Percentiles rank a stretch among this genome's conserved stretches.
Conservation (phyloP, 331 rosid species). For the Quercus lobata region DNA sequence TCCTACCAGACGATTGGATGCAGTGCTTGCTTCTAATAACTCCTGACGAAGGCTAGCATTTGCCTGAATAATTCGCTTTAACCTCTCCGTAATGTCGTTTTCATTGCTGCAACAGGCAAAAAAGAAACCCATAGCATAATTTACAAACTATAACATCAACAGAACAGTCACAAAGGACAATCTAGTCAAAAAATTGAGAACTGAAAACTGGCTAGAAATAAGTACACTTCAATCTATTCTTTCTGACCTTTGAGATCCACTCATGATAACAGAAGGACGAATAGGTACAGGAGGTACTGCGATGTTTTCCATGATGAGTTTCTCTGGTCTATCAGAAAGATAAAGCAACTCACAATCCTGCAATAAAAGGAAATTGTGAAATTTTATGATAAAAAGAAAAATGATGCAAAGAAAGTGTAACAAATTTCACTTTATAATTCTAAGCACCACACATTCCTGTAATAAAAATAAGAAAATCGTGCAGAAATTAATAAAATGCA, state of each 20-base stretch:
- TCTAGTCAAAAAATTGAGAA: not conserved
- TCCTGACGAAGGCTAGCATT: slow-evolving; percentile 58
- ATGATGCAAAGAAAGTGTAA: slow-evolving; percentile 5
- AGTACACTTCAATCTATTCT: not conserved
- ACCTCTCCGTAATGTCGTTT: slow-evolving; percentile 87
- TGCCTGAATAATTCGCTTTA: slow-evolving; percentile 58
- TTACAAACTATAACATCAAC: not conserved
- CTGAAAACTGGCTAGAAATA: not conserved
- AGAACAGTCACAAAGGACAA: not conserved
- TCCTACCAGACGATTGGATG: slow-evolving; percentile 55
- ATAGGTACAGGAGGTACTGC: slow-evolving; percentile 85
- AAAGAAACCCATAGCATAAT: slow-evolving; percentile 12
- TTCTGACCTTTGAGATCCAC: slow-evolving; percentile 69
- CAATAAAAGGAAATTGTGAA: slow-evolving; percentile 23
- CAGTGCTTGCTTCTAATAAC: slow-evolving; percentile 41
- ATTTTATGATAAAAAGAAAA: slow-evolving; percentile 13
- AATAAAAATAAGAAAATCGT: not conserved
- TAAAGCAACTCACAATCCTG: slow-evolving; percentile 88
- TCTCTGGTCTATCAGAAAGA: slow-evolving; percentile 79
- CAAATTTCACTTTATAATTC: not conserved
- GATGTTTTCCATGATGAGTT: slow-evolving; percentile 55
- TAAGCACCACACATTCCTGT: not conserved
- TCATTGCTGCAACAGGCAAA: slow-evolving; percentile 67
- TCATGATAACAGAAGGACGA: slow-evolving; percentile 91
- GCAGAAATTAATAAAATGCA: slow-evolving; percentile 12